Evolutionary conservation across 106 monocot genomes (phyloP).

Genomic region (Apostasia ramifera): DNA sequence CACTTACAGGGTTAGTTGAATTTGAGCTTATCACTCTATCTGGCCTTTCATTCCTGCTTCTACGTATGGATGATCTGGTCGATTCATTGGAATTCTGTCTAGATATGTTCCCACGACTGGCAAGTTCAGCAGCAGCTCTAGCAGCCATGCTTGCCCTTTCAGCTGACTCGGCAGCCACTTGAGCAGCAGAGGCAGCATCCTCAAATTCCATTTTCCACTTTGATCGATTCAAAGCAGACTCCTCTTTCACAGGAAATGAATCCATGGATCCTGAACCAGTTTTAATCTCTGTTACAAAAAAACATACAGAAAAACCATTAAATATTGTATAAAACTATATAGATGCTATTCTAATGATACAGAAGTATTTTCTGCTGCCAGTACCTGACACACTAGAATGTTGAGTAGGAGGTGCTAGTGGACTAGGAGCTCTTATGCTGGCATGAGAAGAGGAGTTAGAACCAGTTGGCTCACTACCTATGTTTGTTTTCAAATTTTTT

Average conservation of each 20-base stretch:
- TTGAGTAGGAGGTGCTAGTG: constrained; percentile 7
- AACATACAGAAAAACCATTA: constrained; percentile 1
- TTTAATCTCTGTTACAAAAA: constrained; percentile 15
- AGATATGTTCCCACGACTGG: constrained; percentile 29
- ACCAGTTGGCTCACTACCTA: not conserved
- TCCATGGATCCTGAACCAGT: constrained; percentile 6
- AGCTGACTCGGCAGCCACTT: constrained; percentile 92
- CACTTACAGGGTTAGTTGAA: constrained; percentile 2
- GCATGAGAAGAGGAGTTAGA: constrained; percentile 7
- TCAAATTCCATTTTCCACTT: constrained; percentile 61
- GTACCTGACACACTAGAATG: constrained; percentile 26
- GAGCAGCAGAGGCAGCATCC: constrained; percentile 84
- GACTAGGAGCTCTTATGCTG: constrained; percentile 1
- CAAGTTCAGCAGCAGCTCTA: constrained; percentile 83
- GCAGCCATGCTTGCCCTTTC: constrained; percentile 89
- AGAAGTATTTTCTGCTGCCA: not conserved
- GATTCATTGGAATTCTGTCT: constrained; percentile 16
- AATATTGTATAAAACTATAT: not conserved
- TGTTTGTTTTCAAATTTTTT: constrained; percentile 14
- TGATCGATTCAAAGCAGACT: constrained; percentile 16
- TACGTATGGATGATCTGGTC: constrained; percentile 13
- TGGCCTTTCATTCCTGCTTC: constrained; percentile 6
- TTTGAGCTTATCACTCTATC: not conserved
- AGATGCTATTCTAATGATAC: not conserved
- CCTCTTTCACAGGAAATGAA: constrained; percentile 15